Conservation (phyloP, 768 basidiomycete genomes). For the Lanmaoa pseudosensibilis region DNA sequence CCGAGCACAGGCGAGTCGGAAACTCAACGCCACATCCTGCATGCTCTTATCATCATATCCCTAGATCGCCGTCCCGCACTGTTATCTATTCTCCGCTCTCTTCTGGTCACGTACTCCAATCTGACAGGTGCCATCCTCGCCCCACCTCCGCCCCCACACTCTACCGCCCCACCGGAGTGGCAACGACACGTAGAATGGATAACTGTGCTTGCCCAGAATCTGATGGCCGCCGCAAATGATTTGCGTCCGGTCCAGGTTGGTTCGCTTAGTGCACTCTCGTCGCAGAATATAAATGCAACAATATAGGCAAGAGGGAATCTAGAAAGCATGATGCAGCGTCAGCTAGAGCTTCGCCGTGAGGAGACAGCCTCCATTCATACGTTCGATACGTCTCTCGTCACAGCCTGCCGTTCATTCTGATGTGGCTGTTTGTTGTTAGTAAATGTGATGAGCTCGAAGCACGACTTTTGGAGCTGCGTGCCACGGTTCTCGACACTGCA, state of each 20-base stretch:
- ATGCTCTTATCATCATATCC: conserved; percentile 7
- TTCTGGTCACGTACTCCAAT: conserved; percentile 77
- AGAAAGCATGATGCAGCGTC: conserved; percentile 78
- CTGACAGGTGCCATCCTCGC: conserved; percentile 68
- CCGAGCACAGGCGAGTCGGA: conserved; percentile 59
- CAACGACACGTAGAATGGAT: conserved; percentile 79
- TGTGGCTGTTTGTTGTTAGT: conserved; percentile 33
- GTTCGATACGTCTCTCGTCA: conserved; percentile 42
- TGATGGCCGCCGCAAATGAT: conserved; percentile 90
- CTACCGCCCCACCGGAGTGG: conserved; percentile 62
- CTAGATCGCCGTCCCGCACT: conserved; percentile 79
- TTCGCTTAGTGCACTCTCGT: conserved; percentile 4
- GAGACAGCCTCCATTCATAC: conserved; percentile 69
- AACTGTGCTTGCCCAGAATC: conserved; percentile 74
- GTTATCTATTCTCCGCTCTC: conserved; percentile 66
- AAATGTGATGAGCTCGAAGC: conserved; percentile 72
- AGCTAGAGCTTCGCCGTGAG: conserved; percentile 69
- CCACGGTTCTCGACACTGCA: conserved; percentile 16
- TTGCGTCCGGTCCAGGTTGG: conserved; percentile 81
- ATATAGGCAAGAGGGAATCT: conserved; percentile 74
- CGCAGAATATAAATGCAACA: neutral
- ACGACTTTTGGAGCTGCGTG: conserved; percentile 57
- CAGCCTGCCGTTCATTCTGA: conserved; percentile 5
- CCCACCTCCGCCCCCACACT: conserved; percentile 55
- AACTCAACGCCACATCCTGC: neutral